Conservation (phyloP, 1,284 basidiomycete genomes). For the Rhodotorula mucilaginosa region DNA sequence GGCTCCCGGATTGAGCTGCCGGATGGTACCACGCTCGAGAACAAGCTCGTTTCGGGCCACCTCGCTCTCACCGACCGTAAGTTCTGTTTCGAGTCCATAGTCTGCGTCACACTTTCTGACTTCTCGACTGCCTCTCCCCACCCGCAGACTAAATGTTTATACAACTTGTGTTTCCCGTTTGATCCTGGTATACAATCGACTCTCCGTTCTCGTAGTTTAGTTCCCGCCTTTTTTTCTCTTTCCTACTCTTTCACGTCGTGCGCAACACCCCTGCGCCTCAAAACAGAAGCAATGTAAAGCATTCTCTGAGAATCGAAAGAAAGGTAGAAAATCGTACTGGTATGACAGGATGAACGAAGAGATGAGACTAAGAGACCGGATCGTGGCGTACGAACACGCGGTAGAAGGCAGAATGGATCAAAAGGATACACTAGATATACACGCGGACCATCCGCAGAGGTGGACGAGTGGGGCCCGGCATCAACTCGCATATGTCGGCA, state of each 20-base stretch:
- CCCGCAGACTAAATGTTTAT: not conserved
- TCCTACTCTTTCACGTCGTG: not conserved
- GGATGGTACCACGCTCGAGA: conserved; percentile 91
- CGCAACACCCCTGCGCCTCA: not conserved
- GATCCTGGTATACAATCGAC: no score
- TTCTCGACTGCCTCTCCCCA: not conserved
- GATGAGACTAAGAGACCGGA: not conserved
- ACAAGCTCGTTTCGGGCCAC: conserved; percentile 57
- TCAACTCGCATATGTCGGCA: no score
- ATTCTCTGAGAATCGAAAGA: not conserved
- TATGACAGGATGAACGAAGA: not conserved
- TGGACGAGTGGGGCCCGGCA: not conserved
- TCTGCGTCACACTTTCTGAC: not conserved
- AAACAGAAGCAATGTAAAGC: not conserved
- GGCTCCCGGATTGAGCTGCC: conserved; percentile 94
- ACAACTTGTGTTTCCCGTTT: not conserved
- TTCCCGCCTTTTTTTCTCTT: not conserved
- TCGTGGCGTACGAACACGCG: not conserved
- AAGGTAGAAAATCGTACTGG: not conserved
- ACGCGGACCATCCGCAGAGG: not conserved
- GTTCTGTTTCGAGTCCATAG: not conserved
- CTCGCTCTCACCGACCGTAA: conserved; percentile 1
- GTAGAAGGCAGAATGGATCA: not conserved
- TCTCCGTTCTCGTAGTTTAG: not conserved
- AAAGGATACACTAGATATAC: not conserved